Conservation (phyloP, 2,329 filamentous ascomycete genomes). For the Fusarium euwallaceae region DNA sequence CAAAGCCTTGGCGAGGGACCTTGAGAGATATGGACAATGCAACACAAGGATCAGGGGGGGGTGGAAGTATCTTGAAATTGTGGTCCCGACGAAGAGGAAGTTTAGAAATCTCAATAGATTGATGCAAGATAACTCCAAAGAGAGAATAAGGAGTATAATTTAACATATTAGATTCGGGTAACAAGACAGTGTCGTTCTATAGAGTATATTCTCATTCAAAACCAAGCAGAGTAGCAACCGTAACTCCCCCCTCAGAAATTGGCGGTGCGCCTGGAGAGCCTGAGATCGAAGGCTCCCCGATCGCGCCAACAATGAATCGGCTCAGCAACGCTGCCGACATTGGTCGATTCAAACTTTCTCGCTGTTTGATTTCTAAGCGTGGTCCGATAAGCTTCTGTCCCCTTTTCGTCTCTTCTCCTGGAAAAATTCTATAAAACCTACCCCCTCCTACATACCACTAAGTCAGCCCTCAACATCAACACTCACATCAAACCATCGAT, state of each 20-base stretch:
- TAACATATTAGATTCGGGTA: too few relatives aligned
- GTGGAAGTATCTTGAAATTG: background rate
- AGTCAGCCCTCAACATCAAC: too few relatives aligned
- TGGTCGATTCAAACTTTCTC: background rate
- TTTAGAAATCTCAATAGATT: background rate
- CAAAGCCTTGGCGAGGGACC: background rate
- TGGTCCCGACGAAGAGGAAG: background rate
- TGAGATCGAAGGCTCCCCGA: constrained; percentile 8
- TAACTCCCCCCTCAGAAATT: background rate
- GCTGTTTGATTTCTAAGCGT: background rate
- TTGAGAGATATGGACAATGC: background rate
- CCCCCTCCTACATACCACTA: too few relatives aligned
- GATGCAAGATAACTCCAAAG: too few relatives aligned
- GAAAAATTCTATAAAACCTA: too few relatives aligned
- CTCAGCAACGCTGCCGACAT: background rate
- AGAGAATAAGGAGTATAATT: too few relatives aligned
- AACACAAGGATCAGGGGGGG: background rate
- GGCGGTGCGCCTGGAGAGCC: background rate
- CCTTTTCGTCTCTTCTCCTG: background rate
- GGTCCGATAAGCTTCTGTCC: background rate
- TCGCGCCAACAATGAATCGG: background rate
- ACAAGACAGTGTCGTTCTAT: too few relatives aligned
- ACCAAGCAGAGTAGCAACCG: too few relatives aligned
- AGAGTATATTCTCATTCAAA: too few relatives aligned
- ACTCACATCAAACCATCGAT: background rate